A percentile compares a stretch with the other conserved stretches of the same genome.
Conservation (phyloP, 148 eudicot species). For the Rhododendron henanense region DNA sequence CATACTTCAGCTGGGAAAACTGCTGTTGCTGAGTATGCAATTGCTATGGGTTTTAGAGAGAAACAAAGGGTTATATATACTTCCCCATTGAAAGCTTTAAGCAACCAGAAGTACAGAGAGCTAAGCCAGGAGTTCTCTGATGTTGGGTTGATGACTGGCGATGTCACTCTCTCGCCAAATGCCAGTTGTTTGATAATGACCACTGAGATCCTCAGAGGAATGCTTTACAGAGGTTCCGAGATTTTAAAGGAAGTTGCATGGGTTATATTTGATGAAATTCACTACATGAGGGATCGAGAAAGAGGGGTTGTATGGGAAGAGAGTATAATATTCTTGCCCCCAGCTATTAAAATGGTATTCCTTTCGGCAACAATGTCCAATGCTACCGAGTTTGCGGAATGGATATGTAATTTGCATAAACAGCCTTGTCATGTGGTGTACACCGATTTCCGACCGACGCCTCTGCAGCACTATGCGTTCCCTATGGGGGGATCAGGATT, state of each 20-base stretch:
- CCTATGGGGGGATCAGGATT: constrained; percentile 90
- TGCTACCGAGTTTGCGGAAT: constrained; percentile 95
- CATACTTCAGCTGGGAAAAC: constrained; percentile 97
- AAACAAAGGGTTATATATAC: constrained; percentile 89
- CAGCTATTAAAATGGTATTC: constrained; percentile 93
- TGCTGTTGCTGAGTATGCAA: constrained; percentile 95
- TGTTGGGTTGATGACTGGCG: constrained; percentile 96
- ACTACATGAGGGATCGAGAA: constrained; percentile 96
- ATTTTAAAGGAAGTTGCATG: constrained; percentile 91
- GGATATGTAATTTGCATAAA: constrained; percentile 93
- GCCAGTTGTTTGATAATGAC: constrained; percentile 98
- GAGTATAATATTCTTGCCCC: constrained; percentile 85
- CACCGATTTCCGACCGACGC: constrained; percentile 94
- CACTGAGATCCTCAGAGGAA: constrained; percentile 92
- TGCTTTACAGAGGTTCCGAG: constrained; percentile 93
- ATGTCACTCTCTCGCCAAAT: constrained; percentile 78
- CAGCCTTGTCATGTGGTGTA: constrained; percentile 99
- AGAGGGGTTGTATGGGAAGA: constrained; percentile 99
- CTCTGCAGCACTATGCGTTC: constrained; percentile 92
- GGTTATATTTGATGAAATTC: constrained; percentile 98
- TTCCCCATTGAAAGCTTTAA: constrained; percentile 83
- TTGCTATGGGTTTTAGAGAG: constrained; percentile 85
- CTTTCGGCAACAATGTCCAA: constrained; percentile 96
- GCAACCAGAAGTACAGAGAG: constrained; percentile 92
- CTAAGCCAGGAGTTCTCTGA: constrained; percentile 78